Evolutionary conservation across 208 protist genomes (phyloP).

Genomic region (Crithidia brevicula): DNA sequence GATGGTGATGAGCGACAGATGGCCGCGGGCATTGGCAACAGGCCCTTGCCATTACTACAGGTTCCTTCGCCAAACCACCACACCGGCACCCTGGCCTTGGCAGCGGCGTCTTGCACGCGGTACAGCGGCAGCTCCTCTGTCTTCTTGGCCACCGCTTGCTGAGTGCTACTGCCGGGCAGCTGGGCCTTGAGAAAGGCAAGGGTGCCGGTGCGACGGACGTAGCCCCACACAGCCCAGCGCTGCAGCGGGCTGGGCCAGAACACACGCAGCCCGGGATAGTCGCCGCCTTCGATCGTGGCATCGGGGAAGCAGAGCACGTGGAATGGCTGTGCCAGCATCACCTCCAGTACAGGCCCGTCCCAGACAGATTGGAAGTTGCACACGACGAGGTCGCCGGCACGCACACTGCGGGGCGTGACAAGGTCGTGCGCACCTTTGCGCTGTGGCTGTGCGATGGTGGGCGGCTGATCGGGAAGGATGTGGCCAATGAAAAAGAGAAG

Average conservation of each 20-base stretch:
- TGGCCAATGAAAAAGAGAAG: conserved; percentile 72
- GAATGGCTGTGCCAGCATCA: conserved; percentile 48
- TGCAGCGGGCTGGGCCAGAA: conserved; percentile 65
- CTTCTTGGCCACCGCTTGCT: conserved; percentile 10
- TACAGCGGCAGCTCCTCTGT: conserved; percentile 26
- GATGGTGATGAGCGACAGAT: not conserved
- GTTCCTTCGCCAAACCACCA: conserved; percentile 74
- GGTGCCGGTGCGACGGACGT: conserved; percentile 51
- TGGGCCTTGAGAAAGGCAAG: conserved; percentile 34
- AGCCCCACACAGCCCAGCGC: conserved; percentile 70
- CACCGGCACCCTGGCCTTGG: conserved; percentile 44
- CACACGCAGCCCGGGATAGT: conserved; percentile 28
- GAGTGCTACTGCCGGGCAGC: conserved; percentile 6
- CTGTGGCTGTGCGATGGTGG: not conserved
- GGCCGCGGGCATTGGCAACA: conserved; percentile 41
- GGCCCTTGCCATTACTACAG: conserved; percentile 75
- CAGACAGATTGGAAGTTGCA: conserved; percentile 75
- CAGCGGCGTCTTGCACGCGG: conserved; percentile 38
- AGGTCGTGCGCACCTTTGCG: not conserved
- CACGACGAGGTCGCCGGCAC: conserved; percentile 65
- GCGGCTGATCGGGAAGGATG: conserved; percentile 31
- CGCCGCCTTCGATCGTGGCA: conserved; percentile 1
- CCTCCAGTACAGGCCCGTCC: conserved; percentile 71
- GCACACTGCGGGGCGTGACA: not conserved
- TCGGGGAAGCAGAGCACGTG: conserved; percentile 23